Percentiles rank a stretch among this genome's conserved stretches.
phyloP scores from a whole-genome alignment of 306 rosid genomes.

The Prunus salicina region DNA sequence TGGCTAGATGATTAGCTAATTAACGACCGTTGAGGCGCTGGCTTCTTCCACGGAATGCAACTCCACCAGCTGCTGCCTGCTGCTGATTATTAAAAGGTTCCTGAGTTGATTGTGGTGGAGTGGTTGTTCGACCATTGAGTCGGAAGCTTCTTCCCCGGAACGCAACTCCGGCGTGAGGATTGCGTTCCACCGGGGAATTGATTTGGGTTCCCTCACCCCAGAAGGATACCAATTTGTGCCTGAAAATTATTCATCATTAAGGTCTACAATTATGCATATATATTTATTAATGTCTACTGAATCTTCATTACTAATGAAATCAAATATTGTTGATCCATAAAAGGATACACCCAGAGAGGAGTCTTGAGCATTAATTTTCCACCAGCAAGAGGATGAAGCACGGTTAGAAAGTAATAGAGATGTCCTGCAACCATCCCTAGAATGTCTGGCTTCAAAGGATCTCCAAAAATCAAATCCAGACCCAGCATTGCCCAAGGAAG shows the following conservation, averaged over 20 bases:
- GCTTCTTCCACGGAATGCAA: constrained; percentile 52
- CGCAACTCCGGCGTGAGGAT: constrained; percentile 53
- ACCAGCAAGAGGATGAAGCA: constrained; percentile 74
- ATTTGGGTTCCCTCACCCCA: constrained; percentile 75
- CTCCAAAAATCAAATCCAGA: constrained; percentile 52
- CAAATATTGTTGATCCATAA: background rate
- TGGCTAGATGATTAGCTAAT: too few species aligned
- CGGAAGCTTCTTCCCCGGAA: constrained; percentile 65
- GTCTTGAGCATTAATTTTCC: constrained; percentile 56
- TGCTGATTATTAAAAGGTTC: constrained; percentile 16
- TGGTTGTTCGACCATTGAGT: constrained; percentile 41
- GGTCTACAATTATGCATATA: constrained; percentile 20
- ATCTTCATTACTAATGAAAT: background rate
- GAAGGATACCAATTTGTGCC: constrained; percentile 63
- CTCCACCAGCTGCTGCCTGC: background rate
- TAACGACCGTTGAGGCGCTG: constrained; percentile 24
- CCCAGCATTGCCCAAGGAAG: constrained; percentile 68
- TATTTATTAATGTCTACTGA: too few species aligned
- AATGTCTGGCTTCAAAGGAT: constrained; percentile 40
- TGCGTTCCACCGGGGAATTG: constrained; percentile 59
- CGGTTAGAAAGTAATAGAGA: constrained; percentile 66
- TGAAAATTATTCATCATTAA: constrained; percentile 25
- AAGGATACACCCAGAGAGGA: constrained; percentile 76
- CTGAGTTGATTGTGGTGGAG: constrained; percentile 17
- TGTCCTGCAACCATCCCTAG: constrained; percentile 69